Conservation (phyloP, 352 stramenopile genomes). For the Pelagophyceae sp. region DNA sequence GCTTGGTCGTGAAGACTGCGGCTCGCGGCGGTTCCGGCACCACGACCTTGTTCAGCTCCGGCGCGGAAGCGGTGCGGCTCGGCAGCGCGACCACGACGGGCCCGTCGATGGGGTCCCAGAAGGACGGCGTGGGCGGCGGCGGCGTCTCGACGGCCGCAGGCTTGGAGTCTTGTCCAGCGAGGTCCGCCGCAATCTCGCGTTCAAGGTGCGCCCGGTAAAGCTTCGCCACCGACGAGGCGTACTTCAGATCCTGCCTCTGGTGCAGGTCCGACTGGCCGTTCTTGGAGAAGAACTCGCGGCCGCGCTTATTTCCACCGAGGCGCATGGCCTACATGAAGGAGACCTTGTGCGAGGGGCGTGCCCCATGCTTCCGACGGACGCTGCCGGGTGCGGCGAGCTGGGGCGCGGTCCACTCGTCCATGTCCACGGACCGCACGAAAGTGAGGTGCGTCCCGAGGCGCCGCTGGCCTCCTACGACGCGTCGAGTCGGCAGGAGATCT, state of each 20-base stretch:
- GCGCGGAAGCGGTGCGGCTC: not conserved
- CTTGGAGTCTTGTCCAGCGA: not conserved
- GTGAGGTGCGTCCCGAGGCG: constrained; percentile 75
- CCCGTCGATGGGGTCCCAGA: not conserved
- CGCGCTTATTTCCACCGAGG: constrained; percentile 71
- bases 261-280: constrained; percentile 11
- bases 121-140: not conserved
- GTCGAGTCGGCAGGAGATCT: too few species aligned
- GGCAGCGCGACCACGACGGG: not conserved
- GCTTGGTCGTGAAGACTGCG: not conserved
- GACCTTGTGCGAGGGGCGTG: too few species aligned
- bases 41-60: not conserved
- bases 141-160: too few species aligned
- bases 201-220: not conserved
- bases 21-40: not conserved
- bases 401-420: constrained; percentile 83
- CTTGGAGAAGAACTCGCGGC: constrained; percentile 69
- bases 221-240: constrained; percentile 1
- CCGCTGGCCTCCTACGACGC: too few species aligned
- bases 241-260: constrained; percentile 13
- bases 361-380: too few species aligned
- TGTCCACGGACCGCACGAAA: constrained; percentile 72
- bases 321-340: too few species aligned
- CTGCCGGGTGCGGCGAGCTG: too few species aligned
- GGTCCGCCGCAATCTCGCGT: not conserved